Percentiles rank a stretch among this genome's conserved stretches.
Evolutionary conservation across 2,329 filamentous ascomycete genomes (phyloP).

Genomic region (Aspergillus fischeri): DNA sequence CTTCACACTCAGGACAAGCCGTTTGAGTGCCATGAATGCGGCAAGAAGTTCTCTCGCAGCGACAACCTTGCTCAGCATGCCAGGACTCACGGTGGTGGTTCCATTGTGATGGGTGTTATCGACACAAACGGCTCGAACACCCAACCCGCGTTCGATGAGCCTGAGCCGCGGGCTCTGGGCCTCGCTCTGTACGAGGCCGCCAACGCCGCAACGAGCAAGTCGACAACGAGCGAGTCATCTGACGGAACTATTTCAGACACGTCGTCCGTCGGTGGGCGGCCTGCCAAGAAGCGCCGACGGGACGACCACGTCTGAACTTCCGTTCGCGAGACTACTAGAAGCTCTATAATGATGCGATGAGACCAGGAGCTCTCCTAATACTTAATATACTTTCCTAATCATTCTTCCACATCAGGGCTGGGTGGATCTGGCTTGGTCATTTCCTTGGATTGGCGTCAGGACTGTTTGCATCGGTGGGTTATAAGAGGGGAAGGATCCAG

Average conservation of each 20-base stretch:
- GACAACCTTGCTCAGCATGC: conserved; percentile 97
- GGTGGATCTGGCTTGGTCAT: conserved; percentile 23
- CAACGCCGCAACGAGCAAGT: conserved; percentile 64
- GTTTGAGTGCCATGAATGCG: conserved; percentile 94
- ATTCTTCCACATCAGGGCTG: conserved; percentile 14
- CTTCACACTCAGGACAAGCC: conserved; percentile 99
- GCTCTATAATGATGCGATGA: conserved; percentile 34
- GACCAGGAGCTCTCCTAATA: conserved; percentile 37
- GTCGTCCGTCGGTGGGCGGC: conserved; percentile 39
- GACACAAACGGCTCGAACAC: conserved; percentile 60
- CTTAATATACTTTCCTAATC: conserved; percentile 29
- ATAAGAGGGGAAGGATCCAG: conserved; percentile 15
- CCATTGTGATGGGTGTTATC: conserved; percentile 85
- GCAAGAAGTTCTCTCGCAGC: conserved; percentile 97
- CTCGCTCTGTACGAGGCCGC: conserved; percentile 79
- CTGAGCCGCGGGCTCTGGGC: conserved; percentile 63
- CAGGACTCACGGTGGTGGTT: conserved; percentile 84
- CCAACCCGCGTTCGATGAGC: conserved; percentile 45
- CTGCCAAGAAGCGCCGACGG: conserved; percentile 77
- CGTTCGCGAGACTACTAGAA: conserved; percentile 7
- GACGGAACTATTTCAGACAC: conserved; percentile 34
- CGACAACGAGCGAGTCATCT: conserved; percentile 42
- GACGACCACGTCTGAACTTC: conserved; percentile 54
- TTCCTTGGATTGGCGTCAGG: conserved; percentile 33
- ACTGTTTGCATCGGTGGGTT: conserved; percentile 25